Conservation (phyloP, 805 yeast genomes). For the Kluyveromyces siamensis region DNA sequence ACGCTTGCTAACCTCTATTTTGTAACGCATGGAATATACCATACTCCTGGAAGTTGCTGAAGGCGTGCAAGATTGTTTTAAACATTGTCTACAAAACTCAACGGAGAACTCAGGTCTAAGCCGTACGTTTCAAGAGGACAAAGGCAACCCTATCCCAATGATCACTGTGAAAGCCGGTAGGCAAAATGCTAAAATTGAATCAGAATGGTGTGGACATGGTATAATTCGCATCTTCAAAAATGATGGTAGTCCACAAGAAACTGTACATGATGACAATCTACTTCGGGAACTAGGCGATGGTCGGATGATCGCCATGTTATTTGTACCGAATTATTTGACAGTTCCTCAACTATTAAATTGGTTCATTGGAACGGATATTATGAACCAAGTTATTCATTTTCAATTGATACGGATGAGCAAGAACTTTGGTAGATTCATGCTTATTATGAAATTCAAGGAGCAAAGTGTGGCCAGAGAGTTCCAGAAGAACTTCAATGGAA, state of each 20-base stretch:
- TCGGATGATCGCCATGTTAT: conserved; percentile 69
- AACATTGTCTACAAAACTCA: background rate
- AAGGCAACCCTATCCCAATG: conserved; percentile 10
- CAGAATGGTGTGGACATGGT: conserved; percentile 64
- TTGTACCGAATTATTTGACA: conserved; percentile 80
- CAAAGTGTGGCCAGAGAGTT: conserved; percentile 51
- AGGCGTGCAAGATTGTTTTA: background rate
- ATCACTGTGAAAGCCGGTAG: background rate
- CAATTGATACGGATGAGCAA: conserved; percentile 59
- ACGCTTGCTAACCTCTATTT: background rate
- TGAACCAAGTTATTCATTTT: conserved; percentile 56
- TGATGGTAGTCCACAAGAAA: background rate
- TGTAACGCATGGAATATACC: background rate
- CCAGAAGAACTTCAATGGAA: conserved; percentile 59
- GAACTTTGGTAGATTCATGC: conserved; percentile 57
- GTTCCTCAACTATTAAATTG: conserved; percentile 78
- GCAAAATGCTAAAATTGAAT: conserved; percentile 22
- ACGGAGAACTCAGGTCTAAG: background rate
- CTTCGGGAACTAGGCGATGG: conserved; percentile 40
- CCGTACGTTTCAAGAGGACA: background rate
- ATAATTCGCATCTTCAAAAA: conserved; percentile 59
- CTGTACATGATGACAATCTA: conserved; percentile 8
- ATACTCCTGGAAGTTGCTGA: background rate
- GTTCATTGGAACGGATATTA: conserved; percentile 49
- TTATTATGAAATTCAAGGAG: conserved; percentile 62